These are phyloP conservation scores for Marasmius sp. DNA, from an alignment of 1,284 basidiomycete genomes.

Conservation along the genomic window DNA sequence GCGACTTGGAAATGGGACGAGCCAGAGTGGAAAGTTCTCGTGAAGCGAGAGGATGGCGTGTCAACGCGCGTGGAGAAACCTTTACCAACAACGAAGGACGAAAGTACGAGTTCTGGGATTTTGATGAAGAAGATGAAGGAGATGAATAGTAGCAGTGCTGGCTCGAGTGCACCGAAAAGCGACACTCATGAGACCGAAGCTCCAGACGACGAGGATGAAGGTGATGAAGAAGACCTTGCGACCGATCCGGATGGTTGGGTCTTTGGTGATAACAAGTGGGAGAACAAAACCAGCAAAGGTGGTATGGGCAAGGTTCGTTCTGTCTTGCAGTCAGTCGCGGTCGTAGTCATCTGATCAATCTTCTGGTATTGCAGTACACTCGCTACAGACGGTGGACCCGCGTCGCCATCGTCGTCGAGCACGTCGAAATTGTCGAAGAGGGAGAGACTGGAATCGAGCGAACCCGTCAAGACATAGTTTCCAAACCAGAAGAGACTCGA, in stretches of 20 bases:
- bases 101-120: slow-evolving; percentile 34
- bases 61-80: slow-evolving; percentile 58
- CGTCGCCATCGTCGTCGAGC: slow-evolving; percentile 76
- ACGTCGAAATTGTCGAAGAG: slow-evolving; percentile 55
- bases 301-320: slow-evolving; percentile 74
- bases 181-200: slow-evolving; percentile 25
- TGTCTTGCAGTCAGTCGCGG: slow-evolving; percentile 6
- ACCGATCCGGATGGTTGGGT: slow-evolving; percentile 93
- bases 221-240: slow-evolving; percentile 35
- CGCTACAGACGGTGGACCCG: slow-evolving; percentile 83
- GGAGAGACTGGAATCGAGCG: slow-evolving; percentile 30
- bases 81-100: slow-evolving; percentile 52
- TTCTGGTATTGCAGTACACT: slow-evolving; percentile 59
- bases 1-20: slow-evolving; percentile 88
- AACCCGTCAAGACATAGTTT: slow-evolving; percentile 1
- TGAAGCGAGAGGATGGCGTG: slow-evolving; percentile 52
- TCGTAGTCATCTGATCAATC: background rate
- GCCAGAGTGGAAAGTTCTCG: slow-evolving; percentile 79
- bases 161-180: background rate
- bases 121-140: slow-evolving; percentile 50
- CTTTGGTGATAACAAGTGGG: slow-evolving; percentile 97
- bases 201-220: slow-evolving; percentile 22
- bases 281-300: slow-evolving; percentile 70
- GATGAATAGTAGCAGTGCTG: slow-evolving; percentile 24
- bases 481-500: slow-evolving; percentile 1